Conservation (phyloP, 1,284 basidiomycete species). For the Jaminaea rosea region DNA sequence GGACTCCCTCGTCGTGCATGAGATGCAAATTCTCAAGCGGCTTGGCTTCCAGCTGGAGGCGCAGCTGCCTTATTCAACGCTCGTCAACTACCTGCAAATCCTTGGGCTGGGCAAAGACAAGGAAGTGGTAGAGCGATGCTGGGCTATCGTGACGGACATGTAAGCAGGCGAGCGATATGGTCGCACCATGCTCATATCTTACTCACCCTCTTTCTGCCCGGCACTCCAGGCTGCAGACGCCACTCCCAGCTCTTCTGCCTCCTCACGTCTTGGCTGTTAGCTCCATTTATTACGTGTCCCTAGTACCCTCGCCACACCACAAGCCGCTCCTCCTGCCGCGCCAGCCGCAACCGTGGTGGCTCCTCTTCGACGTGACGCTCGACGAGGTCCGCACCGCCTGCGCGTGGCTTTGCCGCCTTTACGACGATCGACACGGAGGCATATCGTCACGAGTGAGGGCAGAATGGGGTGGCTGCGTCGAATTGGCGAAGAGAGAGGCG, state of each 20-base stretch:
- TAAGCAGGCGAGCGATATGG: conserved; percentile 16
- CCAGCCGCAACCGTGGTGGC: conserved; percentile 48
- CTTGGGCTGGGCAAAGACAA: conserved; percentile 57
- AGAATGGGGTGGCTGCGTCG: too few species aligned
- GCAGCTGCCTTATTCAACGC: conserved; percentile 81
- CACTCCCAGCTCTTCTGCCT: conserved; percentile 76
- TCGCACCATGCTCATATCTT: not conserved
- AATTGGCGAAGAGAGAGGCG: too few species aligned
- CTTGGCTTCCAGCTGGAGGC: conserved; percentile 53
- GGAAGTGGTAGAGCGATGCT: conserved; percentile 37
- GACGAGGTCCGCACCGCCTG: conserved; percentile 27
- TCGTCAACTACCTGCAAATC: conserved; percentile 88
- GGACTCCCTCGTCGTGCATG: conserved; percentile 79
- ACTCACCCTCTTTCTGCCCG: conserved; percentile 1
- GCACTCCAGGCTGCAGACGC: conserved; percentile 68
- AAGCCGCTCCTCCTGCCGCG: conserved; percentile 39
- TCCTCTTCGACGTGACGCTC: conserved; percentile 45
- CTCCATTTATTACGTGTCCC: conserved; percentile 23
- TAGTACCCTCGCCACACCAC: conserved; percentile 22
- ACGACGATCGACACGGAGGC: too few species aligned
- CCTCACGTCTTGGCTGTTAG: conserved; percentile 80
- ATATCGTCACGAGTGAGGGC: too few species aligned
- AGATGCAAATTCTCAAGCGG: conserved; percentile 92
- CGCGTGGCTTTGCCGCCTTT: conserved; percentile 29
- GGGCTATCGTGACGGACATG: conserved; percentile 49